These are phyloP conservation scores for Pisolithus sp. DNA, from an alignment of 768 basidiomycete genomes.

Conservation along the genomic window DNA sequence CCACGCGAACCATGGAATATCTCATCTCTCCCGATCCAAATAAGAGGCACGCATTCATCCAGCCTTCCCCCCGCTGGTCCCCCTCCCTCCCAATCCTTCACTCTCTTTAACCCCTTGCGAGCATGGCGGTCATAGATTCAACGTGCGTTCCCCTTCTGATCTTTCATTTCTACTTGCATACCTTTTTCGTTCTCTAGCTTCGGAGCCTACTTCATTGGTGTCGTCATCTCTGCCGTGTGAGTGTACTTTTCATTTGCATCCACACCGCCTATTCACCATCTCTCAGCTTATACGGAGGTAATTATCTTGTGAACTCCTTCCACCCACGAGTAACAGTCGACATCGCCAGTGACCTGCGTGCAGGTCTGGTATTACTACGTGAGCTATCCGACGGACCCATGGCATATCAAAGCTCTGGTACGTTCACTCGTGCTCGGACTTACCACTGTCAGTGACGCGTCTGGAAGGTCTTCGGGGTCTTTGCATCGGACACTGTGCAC, in stretches of 20 bases:
- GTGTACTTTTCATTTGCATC: slow-evolving; percentile 15
- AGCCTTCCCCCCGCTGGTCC: neutral
- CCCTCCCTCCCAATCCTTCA: neutral
- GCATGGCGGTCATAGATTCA: slow-evolving; percentile 23
- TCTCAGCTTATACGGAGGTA: slow-evolving; percentile 47
- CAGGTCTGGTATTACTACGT: slow-evolving; percentile 52
- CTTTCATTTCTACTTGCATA: neutral
- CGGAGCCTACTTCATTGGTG: slow-evolving; percentile 46
- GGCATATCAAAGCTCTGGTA: slow-evolving; percentile 43
- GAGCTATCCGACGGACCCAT: slow-evolving; percentile 42
- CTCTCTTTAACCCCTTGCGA: neutral
- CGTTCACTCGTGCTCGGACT: slow-evolving; percentile 7
- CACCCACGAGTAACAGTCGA: neutral
- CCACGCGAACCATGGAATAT: no score
- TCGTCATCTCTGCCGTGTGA: slow-evolving; percentile 43
- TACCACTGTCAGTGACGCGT: neutral
- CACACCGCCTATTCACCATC: neutral
- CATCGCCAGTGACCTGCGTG: slow-evolving; percentile 41
- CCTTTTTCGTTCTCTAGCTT: slow-evolving; percentile 25
- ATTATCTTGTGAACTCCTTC: slow-evolving; percentile 1
- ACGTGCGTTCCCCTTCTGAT: slow-evolving; percentile 23
- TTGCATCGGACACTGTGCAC: slow-evolving; percentile 47
- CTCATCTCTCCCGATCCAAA: no score
- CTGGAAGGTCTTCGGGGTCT: slow-evolving; percentile 41
- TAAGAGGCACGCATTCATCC: neutral